Evolutionary conservation across 371 early-diverging fungal species (phyloP).

Genomic region (Mucor piriformis): DNA sequence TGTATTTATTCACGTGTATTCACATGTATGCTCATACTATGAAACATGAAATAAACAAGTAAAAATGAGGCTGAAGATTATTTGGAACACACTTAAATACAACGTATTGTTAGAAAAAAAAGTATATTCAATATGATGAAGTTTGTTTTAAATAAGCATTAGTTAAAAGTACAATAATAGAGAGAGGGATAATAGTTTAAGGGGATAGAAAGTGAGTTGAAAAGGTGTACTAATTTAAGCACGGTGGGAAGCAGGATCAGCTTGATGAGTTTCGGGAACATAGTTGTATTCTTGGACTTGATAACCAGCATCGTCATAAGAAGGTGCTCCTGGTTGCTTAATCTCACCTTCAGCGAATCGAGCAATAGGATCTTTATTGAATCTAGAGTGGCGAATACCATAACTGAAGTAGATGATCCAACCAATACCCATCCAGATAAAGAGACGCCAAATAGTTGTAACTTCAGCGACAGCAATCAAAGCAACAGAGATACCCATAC

Average conservation of each 20-base stretch:
- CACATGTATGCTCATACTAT: no score
- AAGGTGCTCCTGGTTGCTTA: constrained; percentile 1
- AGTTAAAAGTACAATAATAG: not conserved
- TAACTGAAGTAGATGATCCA: constrained; percentile 69
- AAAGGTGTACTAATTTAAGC: no score
- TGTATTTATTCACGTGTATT: no score
- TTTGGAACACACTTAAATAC: no score
- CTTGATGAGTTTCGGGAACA: constrained; percentile 14
- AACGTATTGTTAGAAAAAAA: not conserved
- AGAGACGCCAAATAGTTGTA: constrained; percentile 58
- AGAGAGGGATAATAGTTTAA: not conserved
- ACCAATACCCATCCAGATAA: constrained; percentile 76
- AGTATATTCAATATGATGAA: not conserved
- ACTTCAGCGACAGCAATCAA: constrained; percentile 68
- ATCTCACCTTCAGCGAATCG: constrained; percentile 31
- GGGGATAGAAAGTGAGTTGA: not conserved
- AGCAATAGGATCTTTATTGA: constrained; percentile 44
- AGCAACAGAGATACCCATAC: constrained; percentile 60
- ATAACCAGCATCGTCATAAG: constrained; percentile 18
- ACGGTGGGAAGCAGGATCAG: constrained; percentile 9
- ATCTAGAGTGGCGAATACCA: constrained; percentile 65
- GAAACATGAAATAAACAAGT: no score
- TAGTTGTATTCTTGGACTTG: constrained; percentile 27
- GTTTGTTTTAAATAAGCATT: not conserved
- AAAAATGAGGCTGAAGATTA: no score